These are phyloP conservation scores for Cantharellus anzutake DNA, from an alignment of 768 basidiomycete genomes.

Conservation along the genomic window DNA sequence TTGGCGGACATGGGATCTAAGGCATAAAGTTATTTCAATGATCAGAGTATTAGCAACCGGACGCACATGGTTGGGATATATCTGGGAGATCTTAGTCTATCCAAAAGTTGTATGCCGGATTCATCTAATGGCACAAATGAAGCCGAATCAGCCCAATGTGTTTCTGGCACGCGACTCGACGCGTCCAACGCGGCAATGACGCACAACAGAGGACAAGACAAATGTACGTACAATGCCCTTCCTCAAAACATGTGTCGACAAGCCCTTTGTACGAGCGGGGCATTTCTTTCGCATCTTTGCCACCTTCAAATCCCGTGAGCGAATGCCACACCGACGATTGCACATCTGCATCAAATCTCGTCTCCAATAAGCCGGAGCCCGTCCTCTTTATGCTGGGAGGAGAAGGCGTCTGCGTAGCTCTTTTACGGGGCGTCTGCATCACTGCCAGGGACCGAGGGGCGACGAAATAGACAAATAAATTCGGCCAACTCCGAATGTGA, in stretches of 20 bases:
- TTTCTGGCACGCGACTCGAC: not conserved
- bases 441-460: too few relatives aligned
- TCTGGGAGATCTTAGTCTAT: not conserved
- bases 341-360: too few relatives aligned
- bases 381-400: too few relatives aligned
- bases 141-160: not conserved
- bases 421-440: too few relatives aligned
- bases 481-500: too few relatives aligned
- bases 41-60: not conserved
- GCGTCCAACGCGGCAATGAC: too few relatives aligned
- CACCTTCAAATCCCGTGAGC: not conserved
- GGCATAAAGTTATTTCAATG: not conserved
- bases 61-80: not conserved
- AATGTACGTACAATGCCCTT: not conserved
- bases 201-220: not conserved
- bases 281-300: not conserved
- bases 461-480: too few relatives aligned
- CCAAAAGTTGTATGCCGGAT: not conserved
- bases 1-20: not conserved
- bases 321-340: too few relatives aligned
- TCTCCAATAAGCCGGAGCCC: too few relatives aligned
- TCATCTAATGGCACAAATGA: not conserved
- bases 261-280: not conserved
- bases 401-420: too few relatives aligned
- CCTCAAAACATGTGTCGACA: not conserved